These are phyloP conservation scores for Alloteropsis angusta DNA, from an alignment of 202 grass and related monocot species.

Conservation along the genomic window DNA sequence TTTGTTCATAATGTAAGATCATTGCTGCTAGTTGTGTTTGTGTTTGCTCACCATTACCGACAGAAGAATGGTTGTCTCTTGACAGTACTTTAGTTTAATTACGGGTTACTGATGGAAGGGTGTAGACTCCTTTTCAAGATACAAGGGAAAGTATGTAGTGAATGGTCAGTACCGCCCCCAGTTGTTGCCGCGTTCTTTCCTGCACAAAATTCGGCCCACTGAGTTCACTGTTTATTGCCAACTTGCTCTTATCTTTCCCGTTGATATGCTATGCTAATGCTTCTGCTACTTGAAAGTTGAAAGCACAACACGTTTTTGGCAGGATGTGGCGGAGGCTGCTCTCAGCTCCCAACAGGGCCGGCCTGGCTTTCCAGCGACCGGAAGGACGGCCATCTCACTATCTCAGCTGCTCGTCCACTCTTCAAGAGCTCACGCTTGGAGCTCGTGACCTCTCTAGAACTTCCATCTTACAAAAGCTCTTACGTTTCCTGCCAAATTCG, in stretches of 20 bases:
- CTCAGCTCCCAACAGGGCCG: not conserved
- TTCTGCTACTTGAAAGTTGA: conserved; percentile 16
- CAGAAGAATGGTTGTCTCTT: not conserved
- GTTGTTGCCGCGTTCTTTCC: not conserved
- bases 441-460: not conserved
- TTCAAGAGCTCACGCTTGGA: not conserved
- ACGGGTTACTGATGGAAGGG: not conserved
- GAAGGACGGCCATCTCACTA: conserved; percentile 15
- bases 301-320: conserved; percentile 21
- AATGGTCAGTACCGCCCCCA: not conserved
- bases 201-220: conserved; percentile 1
- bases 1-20: not conserved
- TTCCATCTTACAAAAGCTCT: not conserved
- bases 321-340: not conserved
- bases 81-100: not conserved
- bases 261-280: conserved; percentile 24
- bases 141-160: not conserved
- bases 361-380: conserved; percentile 30
- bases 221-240: not conserved
- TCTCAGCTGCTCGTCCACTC: conserved; percentile 2
- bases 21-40: not conserved
- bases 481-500: not conserved
- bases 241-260: not conserved
- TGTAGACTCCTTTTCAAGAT: not conserved
- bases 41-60: not conserved